Percentiles rank a stretch among this genome's conserved stretches.
Evolutionary conservation across 768 basidiomycete genomes (phyloP).

Genomic region (Trametes cinnabarina): DNA sequence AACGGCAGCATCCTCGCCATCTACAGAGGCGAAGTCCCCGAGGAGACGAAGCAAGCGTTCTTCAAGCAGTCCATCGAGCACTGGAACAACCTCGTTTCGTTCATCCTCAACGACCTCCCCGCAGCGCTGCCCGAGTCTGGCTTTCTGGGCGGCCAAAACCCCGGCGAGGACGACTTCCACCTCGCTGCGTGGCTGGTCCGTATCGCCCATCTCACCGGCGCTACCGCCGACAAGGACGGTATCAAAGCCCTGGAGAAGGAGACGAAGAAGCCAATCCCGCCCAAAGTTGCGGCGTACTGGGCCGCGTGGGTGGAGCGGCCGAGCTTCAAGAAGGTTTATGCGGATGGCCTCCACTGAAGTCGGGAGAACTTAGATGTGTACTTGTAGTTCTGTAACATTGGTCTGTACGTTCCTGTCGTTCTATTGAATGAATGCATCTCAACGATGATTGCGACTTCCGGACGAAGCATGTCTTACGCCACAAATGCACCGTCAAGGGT

Average conservation of each 20-base stretch:
- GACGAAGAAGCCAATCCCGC: conserved; percentile 37
- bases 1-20: conserved; percentile 43
- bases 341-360: conserved; percentile 42
- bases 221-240: conserved; percentile 36
- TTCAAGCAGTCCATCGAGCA: conserved; percentile 38
- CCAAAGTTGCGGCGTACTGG: conserved; percentile 43
- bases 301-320: conserved; percentile 42
- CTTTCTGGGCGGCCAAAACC: conserved; percentile 47
- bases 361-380: too few relatives aligned
- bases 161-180: conserved; percentile 57
- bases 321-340: conserved; percentile 42
- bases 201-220: conserved; percentile 40
- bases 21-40: conserved; percentile 39
- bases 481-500: too few relatives aligned
- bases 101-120: conserved; percentile 42
- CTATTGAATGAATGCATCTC: background rate
- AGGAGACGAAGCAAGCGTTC: conserved; percentile 37
- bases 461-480: too few relatives aligned
- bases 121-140: conserved; percentile 39
- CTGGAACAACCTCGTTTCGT: conserved; percentile 37
- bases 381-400: background rate
- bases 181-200: conserved; percentile 53
- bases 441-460: too few relatives aligned
- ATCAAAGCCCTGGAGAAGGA: conserved; percentile 38
- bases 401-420: background rate